Base-by-base conservation (phyloP, 176 grass and related monocot genomes). In the Bolboschoenus planiculmis region DNA sequence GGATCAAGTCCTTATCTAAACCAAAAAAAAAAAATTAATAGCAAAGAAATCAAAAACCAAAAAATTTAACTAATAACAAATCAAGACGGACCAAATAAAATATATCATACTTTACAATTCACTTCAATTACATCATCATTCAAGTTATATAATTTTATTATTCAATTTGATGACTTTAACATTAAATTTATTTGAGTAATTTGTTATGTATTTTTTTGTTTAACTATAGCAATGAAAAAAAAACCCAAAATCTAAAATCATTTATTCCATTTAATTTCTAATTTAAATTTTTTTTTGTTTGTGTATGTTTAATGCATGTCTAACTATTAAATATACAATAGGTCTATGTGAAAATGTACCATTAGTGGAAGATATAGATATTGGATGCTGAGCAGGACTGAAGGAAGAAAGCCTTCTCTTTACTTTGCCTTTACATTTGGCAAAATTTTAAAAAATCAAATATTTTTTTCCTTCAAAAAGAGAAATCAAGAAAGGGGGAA, bases 371-470 rank as follows among this genome's bases (percentile, higher is more conserved):
- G 78, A 81, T 58, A 59, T 42, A 62, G 78, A 81, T 58, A 59
- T 42, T 81, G 78, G 78, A 81, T 61, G 54, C 37, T 60, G 78
- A 81, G n/a, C 39, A 60, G 35, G 54, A 62, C 14, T 2, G 78
- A 63, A 44, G 78, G n/a, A 24, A 61, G 55, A 81, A 62, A 62
- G 54, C 56, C 54, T 59, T 13, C 4, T n/a, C 33, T 36, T 79
- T 56, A 51, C 44, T 78, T 39, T 7, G 56, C 34, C 54, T 81
- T 81, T 81, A 62, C 78, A 81, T 60, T 60, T 81, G 78, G 78
- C 35, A 10, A 81, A 40, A 42, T 59, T 56, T 42, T 31, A 4
- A 81, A 81, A 47, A 46, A 62, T 9, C 56, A 81, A 81, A 4
- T 6, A 63, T 60, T 81, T 81, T 44, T 42, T 1, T 62, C 35